Percentiles rank a stretch among this genome's conserved stretches.
These are phyloP conservation scores for Aspergillus sp. DNA, from an alignment of 2,329 filamentous ascomycete species.

Conservation along the genomic window DNA sequence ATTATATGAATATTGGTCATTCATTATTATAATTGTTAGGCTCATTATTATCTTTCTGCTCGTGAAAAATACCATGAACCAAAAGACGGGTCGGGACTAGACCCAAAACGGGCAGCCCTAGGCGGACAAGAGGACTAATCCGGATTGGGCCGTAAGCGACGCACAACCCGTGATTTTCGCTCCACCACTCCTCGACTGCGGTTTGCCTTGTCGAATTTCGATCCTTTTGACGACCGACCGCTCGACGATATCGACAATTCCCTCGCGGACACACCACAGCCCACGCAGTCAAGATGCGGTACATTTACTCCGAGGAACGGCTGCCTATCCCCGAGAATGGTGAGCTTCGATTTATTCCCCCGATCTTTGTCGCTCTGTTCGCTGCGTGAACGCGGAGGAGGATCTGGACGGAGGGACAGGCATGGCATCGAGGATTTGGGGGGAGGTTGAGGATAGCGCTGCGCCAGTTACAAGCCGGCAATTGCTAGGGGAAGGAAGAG, in stretches of 20 bases:
- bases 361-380: constrained; percentile 29
- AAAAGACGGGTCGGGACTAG: background rate
- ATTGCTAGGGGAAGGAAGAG: background rate
- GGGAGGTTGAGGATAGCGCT: constrained; percentile 1
- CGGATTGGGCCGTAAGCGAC: constrained; percentile 44
- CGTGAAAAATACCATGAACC: background rate
- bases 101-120: constrained; percentile 33
- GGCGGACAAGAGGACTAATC: constrained; percentile 32
- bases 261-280: constrained; percentile 44
- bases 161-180: constrained; percentile 48
- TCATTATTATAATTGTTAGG: no score
- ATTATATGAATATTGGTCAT: background rate
- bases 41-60: no score
- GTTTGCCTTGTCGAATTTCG: constrained; percentile 38
- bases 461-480: constrained; percentile 3
- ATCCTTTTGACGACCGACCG: constrained; percentile 40
- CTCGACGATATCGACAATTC: constrained; percentile 43
- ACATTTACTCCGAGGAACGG: constrained; percentile 98
- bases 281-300: constrained; percentile 83
- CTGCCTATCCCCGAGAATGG: constrained; percentile 95
- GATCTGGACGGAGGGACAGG: constrained; percentile 7
- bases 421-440: constrained; percentile 4
- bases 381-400: constrained; percentile 16
- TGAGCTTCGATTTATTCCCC: constrained; percentile 58
- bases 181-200: constrained; percentile 38